A percentile compares a stretch with the other conserved stretches of the same genome.
Conservation (phyloP, 2,329 filamentous ascomycete genomes). For the Aphanocladium album region DNA sequence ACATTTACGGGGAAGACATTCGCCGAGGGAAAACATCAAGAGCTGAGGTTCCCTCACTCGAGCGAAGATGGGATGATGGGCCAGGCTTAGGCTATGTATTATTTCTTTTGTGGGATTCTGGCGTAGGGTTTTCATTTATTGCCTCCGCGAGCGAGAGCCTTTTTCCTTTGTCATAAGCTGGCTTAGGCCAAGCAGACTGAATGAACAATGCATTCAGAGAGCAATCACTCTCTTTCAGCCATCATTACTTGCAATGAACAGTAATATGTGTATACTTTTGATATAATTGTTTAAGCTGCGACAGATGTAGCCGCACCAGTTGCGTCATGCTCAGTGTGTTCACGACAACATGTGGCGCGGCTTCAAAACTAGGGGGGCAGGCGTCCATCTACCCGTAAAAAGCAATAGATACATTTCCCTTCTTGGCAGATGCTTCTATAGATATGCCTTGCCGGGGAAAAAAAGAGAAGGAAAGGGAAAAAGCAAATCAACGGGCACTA, state of each 20-base stretch:
- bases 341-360: too few species aligned
- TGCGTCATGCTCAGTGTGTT: too few species aligned
- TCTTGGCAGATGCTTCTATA: too few species aligned
- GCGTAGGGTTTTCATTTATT: neutral
- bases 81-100: neutral
- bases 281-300: too few species aligned
- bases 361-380: too few species aligned
- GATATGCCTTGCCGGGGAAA: too few species aligned
- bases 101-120: conserved; percentile 7
- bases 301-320: too few species aligned
- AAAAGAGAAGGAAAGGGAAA: too few species aligned
- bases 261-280: too few species aligned
- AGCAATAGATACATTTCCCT: too few species aligned
- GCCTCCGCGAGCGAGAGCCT: neutral
- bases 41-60: conserved; percentile 13
- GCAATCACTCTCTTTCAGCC: neutral
- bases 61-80: neutral
- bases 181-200: neutral
- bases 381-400: too few species aligned
- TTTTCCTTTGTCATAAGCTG: neutral
- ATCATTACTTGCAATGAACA: neutral
- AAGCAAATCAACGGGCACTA: too few species aligned
- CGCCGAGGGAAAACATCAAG: conserved; percentile 13
- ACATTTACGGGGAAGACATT: neutral
- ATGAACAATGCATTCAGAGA: neutral